Percentiles rank a stretch among this genome's conserved stretches.
phyloP scores from a whole-genome alignment of 2,329 filamentous ascomycete species.

The Cordyceps militaris region DNA sequence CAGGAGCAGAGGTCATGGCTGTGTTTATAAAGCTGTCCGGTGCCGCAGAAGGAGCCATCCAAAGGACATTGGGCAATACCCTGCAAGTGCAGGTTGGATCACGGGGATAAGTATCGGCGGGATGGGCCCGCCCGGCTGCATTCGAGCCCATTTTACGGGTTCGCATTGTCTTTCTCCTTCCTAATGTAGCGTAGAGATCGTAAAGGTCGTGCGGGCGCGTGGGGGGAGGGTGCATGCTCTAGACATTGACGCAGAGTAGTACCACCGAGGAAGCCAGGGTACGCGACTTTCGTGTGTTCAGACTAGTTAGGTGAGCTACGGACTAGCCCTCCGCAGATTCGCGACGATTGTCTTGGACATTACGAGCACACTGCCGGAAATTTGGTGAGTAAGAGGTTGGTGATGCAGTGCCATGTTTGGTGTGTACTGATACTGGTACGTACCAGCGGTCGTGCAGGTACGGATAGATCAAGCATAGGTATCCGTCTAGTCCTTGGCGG shows the following conservation, averaged over 20 bases:
- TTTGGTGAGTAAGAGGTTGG: background rate
- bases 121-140: background rate
- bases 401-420: too few species aligned
- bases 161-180: conserved; percentile 4
- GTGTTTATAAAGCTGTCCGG: background rate
- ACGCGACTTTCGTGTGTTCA: background rate
- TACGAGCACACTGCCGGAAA: background rate
- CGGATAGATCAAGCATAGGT: too few species aligned
- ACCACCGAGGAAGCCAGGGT: conserved; percentile 1
- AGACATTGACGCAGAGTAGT: background rate
- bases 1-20: background rate
- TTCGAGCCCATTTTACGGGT: background rate
- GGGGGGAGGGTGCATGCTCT: background rate
- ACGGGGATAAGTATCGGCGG: background rate
- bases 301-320: too few species aligned
- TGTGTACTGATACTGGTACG: too few species aligned
- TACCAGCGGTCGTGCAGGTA: too few species aligned
- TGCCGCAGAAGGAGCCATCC: background rate
- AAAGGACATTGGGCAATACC: background rate
- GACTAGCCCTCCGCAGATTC: too few species aligned
- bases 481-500: background rate
- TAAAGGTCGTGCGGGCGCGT: background rate
- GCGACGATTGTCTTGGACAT: background rate
- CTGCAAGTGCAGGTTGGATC: conserved; percentile 6
- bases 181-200: background rate